Conservation (phyloP, 2,329 filamentous ascomycete genomes). For the Sporothrix protearum region DNA sequence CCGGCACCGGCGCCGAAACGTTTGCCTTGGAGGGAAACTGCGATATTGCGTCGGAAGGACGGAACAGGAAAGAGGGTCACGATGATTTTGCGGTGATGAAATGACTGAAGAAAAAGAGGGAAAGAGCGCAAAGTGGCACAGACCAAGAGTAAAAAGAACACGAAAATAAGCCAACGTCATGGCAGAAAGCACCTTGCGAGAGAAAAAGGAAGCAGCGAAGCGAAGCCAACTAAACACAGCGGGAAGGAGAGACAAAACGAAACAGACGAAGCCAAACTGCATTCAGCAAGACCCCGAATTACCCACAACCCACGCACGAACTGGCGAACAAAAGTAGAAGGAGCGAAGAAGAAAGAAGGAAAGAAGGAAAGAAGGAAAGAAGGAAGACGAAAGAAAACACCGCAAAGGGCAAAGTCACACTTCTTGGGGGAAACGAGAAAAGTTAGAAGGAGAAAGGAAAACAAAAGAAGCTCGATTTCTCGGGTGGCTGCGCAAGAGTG, state of each 20-base stretch:
- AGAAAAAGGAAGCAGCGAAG: not conserved
- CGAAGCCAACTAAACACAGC: not conserved
- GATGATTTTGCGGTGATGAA: slow-evolving; percentile 1
- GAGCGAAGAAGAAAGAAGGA: not conserved
- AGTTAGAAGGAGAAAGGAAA: not conserved
- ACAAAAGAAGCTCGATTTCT: not conserved
- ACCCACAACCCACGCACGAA: not conserved
- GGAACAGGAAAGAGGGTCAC: slow-evolving; percentile 10
- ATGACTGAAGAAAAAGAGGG: not conserved
- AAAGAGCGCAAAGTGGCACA: not conserved
- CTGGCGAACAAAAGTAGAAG: not conserved
- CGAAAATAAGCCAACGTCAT: not conserved
- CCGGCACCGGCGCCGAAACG: slow-evolving; percentile 8
- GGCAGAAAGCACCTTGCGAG: not conserved
- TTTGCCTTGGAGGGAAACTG: not conserved
- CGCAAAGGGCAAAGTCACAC: not conserved
- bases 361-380: not conserved
- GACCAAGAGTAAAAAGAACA: not conserved
- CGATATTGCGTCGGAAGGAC: not conserved
- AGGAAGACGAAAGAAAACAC: not conserved
- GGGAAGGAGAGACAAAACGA: not conserved
- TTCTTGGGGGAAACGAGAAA: not conserved
- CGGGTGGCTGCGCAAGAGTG: not conserved
- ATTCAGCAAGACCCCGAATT: slow-evolving; percentile 9
- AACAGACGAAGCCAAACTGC: not conserved